Percentiles rank a stretch among this genome's conserved stretches.
Conservation (phyloP, 768 basidiomycete species). For the Lentinula detonsa region DNA sequence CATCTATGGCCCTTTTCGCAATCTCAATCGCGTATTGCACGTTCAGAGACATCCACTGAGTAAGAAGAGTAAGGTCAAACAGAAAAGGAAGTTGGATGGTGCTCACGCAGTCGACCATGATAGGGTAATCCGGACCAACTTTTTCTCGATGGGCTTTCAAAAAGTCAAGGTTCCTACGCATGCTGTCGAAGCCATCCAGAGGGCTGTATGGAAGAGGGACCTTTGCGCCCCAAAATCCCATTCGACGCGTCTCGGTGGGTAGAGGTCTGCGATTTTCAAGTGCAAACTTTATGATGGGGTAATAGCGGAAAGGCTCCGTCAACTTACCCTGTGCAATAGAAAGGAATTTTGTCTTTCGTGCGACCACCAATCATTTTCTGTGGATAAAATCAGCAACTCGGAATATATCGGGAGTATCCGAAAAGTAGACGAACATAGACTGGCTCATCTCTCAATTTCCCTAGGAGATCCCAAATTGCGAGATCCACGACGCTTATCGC, state of each 20-base stretch:
- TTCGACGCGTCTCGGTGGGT: conserved; percentile 18
- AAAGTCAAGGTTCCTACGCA: conserved; percentile 23
- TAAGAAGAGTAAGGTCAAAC: not conserved
- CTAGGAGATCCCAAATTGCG: conserved; percentile 24
- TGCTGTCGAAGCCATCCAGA: conserved; percentile 18
- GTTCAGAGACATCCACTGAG: conserved; percentile 21
- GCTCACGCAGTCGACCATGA: conserved; percentile 17
- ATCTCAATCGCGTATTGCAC: conserved; percentile 25
- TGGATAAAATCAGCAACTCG: not conserved
- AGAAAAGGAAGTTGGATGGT: not conserved
- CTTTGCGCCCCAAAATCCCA: conserved; percentile 25
- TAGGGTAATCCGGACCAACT: conserved; percentile 22
- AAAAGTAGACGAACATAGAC: conserved; percentile 14
- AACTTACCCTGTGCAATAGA: conserved; percentile 22
- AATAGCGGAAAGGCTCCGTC: not conserved
- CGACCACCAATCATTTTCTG: conserved; percentile 24
- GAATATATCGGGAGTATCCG: not conserved
- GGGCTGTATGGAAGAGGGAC: conserved; percentile 25
- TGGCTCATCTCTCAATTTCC: conserved; percentile 23
- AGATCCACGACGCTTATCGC: conserved; percentile 25
- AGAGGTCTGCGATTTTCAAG: not conserved
- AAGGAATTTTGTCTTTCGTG: conserved; percentile 20
- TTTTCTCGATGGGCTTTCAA: conserved; percentile 20
- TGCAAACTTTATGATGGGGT: too few species aligned
- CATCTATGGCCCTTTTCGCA: conserved; percentile 18